Conservation (phyloP, 768 basidiomycete species). For the Naematelia encephala region DNA sequence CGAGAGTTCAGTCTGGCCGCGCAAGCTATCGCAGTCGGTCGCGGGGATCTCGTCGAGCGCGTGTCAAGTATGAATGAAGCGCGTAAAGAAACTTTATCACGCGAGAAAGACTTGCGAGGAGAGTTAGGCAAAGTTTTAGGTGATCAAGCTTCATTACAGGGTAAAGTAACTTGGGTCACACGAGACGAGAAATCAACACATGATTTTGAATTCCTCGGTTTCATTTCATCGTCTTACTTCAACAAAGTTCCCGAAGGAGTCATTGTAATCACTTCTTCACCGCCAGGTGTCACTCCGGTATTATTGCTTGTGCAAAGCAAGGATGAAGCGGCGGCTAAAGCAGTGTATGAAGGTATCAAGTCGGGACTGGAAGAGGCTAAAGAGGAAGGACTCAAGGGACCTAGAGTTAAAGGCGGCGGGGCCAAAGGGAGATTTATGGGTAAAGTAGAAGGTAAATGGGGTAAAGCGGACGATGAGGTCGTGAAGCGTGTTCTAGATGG, state of each 20-base stretch:
- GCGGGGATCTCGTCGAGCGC: conserved; percentile 65
- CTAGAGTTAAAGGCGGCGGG: conserved; percentile 46
- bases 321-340: conserved; percentile 38
- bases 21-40: conserved; percentile 64
- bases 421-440: conserved; percentile 48
- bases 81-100: conserved; percentile 47
- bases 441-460: conserved; percentile 46
- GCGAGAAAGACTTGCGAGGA: not conserved
- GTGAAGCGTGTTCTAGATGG: conserved; percentile 14
- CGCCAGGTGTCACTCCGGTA: conserved; percentile 12
- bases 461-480: conserved; percentile 23
- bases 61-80: conserved; percentile 55
- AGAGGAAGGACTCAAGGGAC: conserved; percentile 26
- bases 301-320: conserved; percentile 35
- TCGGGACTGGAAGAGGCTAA: conserved; percentile 12
- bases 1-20: conserved; percentile 59
- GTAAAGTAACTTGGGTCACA: conserved; percentile 20
- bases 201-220: conserved; percentile 43
- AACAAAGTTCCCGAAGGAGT: conserved; percentile 3
- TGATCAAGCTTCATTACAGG: conserved; percentile 2
- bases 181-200: conserved; percentile 39
- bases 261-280: conserved; percentile 23
- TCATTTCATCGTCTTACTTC: not conserved
- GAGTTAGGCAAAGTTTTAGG: not conserved
- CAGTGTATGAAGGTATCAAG: conserved; percentile 33